Evolutionary conservation across 768 basidiomycete genomes (phyloP).

Genomic region (Lactifluus volemus): DNA sequence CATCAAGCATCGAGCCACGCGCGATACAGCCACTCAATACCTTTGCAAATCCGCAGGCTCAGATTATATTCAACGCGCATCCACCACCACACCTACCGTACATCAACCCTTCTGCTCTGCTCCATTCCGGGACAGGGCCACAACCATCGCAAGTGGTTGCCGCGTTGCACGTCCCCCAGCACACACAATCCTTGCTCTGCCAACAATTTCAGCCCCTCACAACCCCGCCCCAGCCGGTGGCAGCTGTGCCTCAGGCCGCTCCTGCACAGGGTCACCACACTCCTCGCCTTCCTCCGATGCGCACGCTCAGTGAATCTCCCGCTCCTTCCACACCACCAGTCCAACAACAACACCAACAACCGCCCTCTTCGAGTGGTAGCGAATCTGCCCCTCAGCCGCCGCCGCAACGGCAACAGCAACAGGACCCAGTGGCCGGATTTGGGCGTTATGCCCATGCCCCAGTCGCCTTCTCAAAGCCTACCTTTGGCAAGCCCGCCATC

Average conservation of each 20-base stretch:
- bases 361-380: background rate
- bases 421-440: background rate
- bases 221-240: background rate
- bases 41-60: background rate
- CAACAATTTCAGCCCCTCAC: background rate
- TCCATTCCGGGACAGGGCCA: background rate
- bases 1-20: background rate
- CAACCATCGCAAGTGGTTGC: background rate
- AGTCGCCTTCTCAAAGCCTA: background rate
- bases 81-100: background rate
- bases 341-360: background rate
- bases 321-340: background rate
- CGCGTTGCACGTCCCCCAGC: background rate
- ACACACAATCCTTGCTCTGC: background rate
- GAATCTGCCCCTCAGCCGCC: background rate
- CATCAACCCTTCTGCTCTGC: background rate
- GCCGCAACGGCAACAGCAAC: background rate
- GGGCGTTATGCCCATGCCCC: background rate
- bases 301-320: constrained; percentile 8
- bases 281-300: constrained; percentile 12
- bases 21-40: background rate
- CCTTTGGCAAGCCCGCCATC: background rate
- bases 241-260: background rate
- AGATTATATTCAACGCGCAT: background rate
- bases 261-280: background rate